Evolutionary conservation across 2,329 filamentous ascomycete genomes (phyloP).

Genomic region (Didymella keratinophila): DNA sequence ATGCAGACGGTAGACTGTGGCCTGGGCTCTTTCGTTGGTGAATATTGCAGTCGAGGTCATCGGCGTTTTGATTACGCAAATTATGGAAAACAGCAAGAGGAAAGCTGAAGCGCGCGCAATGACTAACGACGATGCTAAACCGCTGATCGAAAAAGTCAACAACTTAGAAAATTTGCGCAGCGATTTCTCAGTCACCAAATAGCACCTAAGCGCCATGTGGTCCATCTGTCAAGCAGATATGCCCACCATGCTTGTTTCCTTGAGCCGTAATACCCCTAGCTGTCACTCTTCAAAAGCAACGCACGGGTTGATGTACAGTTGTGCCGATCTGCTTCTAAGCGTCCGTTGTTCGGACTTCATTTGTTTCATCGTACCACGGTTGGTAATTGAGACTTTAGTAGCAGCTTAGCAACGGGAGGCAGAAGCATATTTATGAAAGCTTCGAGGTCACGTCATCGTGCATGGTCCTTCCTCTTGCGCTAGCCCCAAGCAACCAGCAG

Average conservation of each 20-base stretch:
- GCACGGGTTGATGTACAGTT: too few species aligned
- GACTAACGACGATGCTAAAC: neutral
- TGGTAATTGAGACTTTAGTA: too few species aligned
- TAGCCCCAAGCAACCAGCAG: too few species aligned
- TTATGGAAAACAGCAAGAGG: neutral
- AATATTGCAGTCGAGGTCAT: neutral
- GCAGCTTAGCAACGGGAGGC: too few species aligned
- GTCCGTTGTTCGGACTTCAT: too few species aligned
- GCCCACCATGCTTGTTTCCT: neutral
- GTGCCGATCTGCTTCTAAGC: too few species aligned
- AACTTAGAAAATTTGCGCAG: neutral
- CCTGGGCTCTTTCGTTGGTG: neutral
- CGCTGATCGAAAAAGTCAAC: neutral
- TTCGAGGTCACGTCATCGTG: too few species aligned
- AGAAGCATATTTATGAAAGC: too few species aligned
- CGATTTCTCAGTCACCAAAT: neutral
- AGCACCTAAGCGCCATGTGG: neutral
- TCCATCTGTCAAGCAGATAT: neutral
- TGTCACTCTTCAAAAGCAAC: too few species aligned
- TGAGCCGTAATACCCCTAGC: too few species aligned
- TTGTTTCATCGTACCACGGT: too few species aligned
- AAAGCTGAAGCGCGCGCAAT: neutral
- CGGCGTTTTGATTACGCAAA: neutral
- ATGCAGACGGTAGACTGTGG: neutral
- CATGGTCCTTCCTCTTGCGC: too few species aligned